Evolutionary conservation across 164 flowering plant species (phyloP), one percentile per base, ranked within the genome.

Genomic region (Hamamelis virginiana): DNA sequence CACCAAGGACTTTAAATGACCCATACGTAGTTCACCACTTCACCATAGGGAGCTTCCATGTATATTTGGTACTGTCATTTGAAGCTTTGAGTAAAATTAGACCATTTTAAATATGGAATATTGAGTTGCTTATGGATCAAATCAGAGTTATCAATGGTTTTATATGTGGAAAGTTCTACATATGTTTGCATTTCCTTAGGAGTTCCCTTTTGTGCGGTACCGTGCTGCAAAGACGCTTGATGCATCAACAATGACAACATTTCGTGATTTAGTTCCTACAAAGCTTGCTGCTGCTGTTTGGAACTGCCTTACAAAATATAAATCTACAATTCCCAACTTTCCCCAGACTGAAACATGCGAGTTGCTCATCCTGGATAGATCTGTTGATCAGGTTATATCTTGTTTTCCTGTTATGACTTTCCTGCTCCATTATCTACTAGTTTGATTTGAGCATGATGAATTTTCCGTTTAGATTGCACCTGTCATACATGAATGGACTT

Each of bases 401-500:
- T 14, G 10, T 70, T 60, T n/a, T 70, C n/a, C 43, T 66, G 1
- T 46, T 28, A 33, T 50, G 15, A 28, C 0, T 56, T 59, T 45
- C 12, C 33, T 67, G 41, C 50, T 62, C 21, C 15, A 16, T 62
- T 9, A 25, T 68, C 22, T 38, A 21, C 59, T 16, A 47, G 26
- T 8, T 50, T 14, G 22, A 13, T 67, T 57, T 69, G 55, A 71
- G 48, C 65, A 8, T 62, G 18, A 11, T 68, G 59, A 45, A 62
- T 47, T 62, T 69, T 18, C 33, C 50, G 43, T 66, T 77, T 44
- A 96, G 99, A 88, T 96, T 81, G 97, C 99, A 67, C 99, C 99
- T 56, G 81, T 96, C 46, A 96, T 96, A 47, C 99, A 96, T 80
- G 99, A 93, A 79, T 96, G 99, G 99, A 93, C 98, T 8, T 96